A percentile compares a stretch with the other conserved stretches of the same genome.
Conservation (phyloP, 768 basidiomycete species). For the Tricholoma sp. region DNA sequence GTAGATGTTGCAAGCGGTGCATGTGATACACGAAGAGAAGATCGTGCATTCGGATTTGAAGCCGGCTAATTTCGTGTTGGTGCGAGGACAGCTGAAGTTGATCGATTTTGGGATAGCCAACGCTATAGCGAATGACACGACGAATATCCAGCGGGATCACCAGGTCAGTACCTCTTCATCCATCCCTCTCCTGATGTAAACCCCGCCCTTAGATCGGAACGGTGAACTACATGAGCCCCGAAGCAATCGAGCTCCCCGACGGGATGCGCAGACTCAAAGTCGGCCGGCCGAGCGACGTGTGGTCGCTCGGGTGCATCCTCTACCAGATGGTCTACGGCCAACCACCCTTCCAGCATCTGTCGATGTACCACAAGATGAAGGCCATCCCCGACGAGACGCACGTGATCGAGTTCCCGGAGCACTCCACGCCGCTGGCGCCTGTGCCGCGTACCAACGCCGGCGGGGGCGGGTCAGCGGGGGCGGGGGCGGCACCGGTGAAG, state of each 20-base stretch:
- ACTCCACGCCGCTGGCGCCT: slow-evolving; percentile 49
- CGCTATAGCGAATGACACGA: slow-evolving; percentile 97
- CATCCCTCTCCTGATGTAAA: neutral
- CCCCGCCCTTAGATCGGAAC: slow-evolving; percentile 70
- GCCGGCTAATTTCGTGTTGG: slow-evolving; percentile 97
- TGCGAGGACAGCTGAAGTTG: slow-evolving; percentile 90
- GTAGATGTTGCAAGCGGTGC: slow-evolving; percentile 98
- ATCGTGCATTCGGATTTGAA: slow-evolving; percentile 99
- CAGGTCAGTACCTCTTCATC: slow-evolving; percentile 48
- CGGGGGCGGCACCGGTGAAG: slow-evolving; percentile 37
- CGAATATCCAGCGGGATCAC: slow-evolving; percentile 95
- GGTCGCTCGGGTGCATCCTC: slow-evolving; percentile 96
- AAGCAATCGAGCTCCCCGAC: slow-evolving; percentile 87
- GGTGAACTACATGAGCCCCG: slow-evolving; percentile 98
- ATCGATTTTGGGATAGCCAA: slow-evolving; percentile 99
- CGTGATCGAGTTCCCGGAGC: slow-evolving; percentile 78
- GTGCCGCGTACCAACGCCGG: slow-evolving; percentile 23
- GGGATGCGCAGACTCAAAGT: slow-evolving; percentile 90
- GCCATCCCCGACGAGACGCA: slow-evolving; percentile 81
- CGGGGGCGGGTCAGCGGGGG: slow-evolving; percentile 12
- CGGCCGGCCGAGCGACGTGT: slow-evolving; percentile 93
- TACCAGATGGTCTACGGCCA: slow-evolving; percentile 98
- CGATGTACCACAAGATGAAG: slow-evolving; percentile 86
- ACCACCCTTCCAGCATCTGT: slow-evolving; percentile 86
- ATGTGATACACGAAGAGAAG: slow-evolving; percentile 96